Evolutionary conservation across 768 basidiomycete species (phyloP), one percentile per base, ranked within the genome.

Genomic region (Paxillus involutus): DNA sequence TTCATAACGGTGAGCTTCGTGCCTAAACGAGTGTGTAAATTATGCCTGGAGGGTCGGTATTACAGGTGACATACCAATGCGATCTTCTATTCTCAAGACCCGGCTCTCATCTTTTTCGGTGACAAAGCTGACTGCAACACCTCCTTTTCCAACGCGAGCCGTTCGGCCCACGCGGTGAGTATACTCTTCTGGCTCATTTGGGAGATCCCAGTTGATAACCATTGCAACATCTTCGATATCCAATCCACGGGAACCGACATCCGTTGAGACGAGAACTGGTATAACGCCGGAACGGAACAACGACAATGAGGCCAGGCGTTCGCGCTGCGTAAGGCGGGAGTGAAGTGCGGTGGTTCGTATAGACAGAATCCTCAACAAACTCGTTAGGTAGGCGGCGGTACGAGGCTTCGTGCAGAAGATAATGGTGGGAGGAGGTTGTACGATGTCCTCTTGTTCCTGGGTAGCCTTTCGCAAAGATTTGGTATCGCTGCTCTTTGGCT

Each of bases 141-240:
- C 97, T 3, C 88, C 90, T 63, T 84, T 80, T 6, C 97, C 97
- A 11, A 88, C 90, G 62, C 94, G 85, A 30, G 94, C 94, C 21
- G 94, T 98, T 65, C 94, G 74, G 42, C 94, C 94, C 1, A 99
- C 97, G 19, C 97, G 83, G 74, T 99, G 97, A 2, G 93, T 90
- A 66, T 99, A 99, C 68, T 96, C 95, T 69, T 96, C 96, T 6
- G 92, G 80, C 65, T 88, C 86, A 12, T 80, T 77, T 13, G 97
- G 97, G 58, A 98, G 75, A 70, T 99, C 96, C 94, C 95, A 99
- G 59, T 99, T 98, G 53, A 99, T 79, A 17, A 99, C 93, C 77
- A 98, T 84, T 11, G 91, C 94, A 11, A 99, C 95, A 60, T 95
- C 92, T 56, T 93, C 93, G 52, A 98, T 96, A 73, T 98, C 97